Evolutionary conservation across 2,329 filamentous ascomycete genomes (phyloP).

Genomic region (Drechslerella stenobrocha): DNA sequence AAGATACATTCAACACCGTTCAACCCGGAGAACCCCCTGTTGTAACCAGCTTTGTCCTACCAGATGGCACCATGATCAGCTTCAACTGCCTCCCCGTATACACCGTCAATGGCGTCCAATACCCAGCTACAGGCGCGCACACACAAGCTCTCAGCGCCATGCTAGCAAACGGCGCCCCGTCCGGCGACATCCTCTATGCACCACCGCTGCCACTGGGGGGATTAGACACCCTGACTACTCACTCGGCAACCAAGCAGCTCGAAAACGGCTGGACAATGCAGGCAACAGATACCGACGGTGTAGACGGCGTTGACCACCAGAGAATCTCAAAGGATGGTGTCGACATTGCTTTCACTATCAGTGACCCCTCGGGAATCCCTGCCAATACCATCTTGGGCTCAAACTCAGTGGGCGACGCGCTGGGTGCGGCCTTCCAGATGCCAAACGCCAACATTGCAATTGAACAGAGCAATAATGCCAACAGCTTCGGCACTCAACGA

Average conservation of each 20-base stretch:
- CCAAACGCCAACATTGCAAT: slow-evolving; percentile 13
- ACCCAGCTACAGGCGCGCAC: slow-evolving; percentile 10
- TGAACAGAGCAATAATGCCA: not conserved
- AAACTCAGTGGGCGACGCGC: slow-evolving; percentile 1
- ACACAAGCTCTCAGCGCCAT: slow-evolving; percentile 20
- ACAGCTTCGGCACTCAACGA: too few species aligned
- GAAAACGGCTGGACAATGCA: slow-evolving; percentile 11
- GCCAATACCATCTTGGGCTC: slow-evolving; percentile 5
- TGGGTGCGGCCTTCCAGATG: slow-evolving; percentile 10
- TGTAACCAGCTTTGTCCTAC: slow-evolving; percentile 9
- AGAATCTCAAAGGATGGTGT: slow-evolving; percentile 18
- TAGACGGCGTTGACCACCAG: slow-evolving; percentile 6
- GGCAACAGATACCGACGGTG: slow-evolving; percentile 16
- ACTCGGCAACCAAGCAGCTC: slow-evolving; percentile 4
- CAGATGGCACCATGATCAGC: slow-evolving; percentile 18
- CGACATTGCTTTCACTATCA: slow-evolving; percentile 17
- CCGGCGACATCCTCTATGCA: not conserved
- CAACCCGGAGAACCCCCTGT: not conserved
- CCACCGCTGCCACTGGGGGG: slow-evolving; percentile 5
- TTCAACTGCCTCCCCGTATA: slow-evolving; percentile 42
- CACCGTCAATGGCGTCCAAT: slow-evolving; percentile 23
- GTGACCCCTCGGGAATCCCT: slow-evolving; percentile 15
- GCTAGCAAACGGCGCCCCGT: not conserved
- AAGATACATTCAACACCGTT: too few species aligned
- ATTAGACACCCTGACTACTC: too few species aligned